Evolutionary conservation across 352 stramenopile species (phyloP).

Genomic region (Phytopythium kandeliae): DNA sequence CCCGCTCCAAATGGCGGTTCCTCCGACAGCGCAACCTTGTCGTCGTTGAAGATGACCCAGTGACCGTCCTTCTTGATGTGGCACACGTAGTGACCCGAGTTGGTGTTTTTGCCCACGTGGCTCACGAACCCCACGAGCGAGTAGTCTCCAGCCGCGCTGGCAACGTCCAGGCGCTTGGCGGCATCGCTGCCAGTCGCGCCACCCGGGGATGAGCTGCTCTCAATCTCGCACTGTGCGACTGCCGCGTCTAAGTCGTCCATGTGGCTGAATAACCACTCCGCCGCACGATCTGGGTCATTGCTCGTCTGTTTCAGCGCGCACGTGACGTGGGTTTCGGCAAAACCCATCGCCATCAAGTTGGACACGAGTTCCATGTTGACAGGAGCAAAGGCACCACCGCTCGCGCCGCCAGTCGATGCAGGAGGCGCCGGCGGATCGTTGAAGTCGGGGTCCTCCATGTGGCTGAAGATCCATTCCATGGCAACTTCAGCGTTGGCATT

Average conservation of each 20-base stretch:
- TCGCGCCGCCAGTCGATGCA: background rate
- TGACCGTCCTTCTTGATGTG: slow-evolving; percentile 96
- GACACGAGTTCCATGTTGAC: slow-evolving; percentile 76
- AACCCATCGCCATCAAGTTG: slow-evolving; percentile 84
- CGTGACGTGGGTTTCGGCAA: slow-evolving; percentile 86
- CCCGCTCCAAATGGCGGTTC: slow-evolving; percentile 92
- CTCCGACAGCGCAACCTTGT: slow-evolving; percentile 96
- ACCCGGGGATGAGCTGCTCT: slow-evolving; percentile 9
- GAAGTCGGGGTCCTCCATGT: slow-evolving; percentile 98
- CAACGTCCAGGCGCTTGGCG: slow-evolving; percentile 52
- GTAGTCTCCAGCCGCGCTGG: slow-evolving; percentile 68
- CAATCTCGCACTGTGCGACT: slow-evolving; percentile 80
- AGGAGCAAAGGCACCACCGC: slow-evolving; percentile 8
- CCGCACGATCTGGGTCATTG: slow-evolving; percentile 90
- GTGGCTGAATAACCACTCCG: slow-evolving; percentile 98
- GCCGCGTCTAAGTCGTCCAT: slow-evolving; percentile 94
- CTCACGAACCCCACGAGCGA: slow-evolving; percentile 97
- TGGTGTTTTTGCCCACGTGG: slow-evolving; percentile 98
- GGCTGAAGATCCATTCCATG: slow-evolving; percentile 98
- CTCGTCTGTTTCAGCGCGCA: slow-evolving; percentile 91
- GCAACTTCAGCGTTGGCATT: slow-evolving; percentile 90
- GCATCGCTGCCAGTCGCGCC: slow-evolving; percentile 12
- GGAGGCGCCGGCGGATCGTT: slow-evolving; percentile 83
- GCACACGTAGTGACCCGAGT: slow-evolving; percentile 97
- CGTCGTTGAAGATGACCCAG: slow-evolving; percentile 99